Conservation (phyloP, 2,329 filamentous ascomycete genomes). For the Aspergillus pseudotamarii region DNA sequence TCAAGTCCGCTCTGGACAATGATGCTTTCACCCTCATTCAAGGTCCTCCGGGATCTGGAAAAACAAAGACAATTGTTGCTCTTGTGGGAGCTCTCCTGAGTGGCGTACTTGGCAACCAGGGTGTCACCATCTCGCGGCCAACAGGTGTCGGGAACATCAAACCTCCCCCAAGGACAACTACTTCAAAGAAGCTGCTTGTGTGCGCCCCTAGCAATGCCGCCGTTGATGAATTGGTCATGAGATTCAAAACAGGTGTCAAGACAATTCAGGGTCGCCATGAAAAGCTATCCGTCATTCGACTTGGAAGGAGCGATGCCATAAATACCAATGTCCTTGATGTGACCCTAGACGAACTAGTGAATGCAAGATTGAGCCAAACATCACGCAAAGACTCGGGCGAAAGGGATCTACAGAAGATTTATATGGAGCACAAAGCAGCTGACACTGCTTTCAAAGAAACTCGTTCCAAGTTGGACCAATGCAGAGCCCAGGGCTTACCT, state of each 20-base stretch:
- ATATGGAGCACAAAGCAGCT: constrained; percentile 64
- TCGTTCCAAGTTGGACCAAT: constrained; percentile 71
- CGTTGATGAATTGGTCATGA: constrained; percentile 91
- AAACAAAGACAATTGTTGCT: constrained; percentile 96
- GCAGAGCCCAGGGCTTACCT: constrained; percentile 55
- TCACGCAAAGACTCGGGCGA: constrained; percentile 50
- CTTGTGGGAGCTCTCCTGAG: constrained; percentile 88
- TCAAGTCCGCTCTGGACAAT: constrained; percentile 89
- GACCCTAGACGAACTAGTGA: constrained; percentile 89
- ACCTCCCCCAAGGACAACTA: constrained; percentile 37
- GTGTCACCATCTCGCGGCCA: constrained; percentile 52
- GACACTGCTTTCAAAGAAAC: constrained; percentile 70
- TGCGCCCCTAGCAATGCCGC: constrained; percentile 99
- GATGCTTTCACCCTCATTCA: constrained; percentile 97
- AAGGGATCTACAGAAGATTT: constrained; percentile 66
- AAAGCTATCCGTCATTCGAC: constrained; percentile 82
- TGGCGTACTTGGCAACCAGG: constrained; percentile 54
- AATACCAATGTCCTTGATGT: constrained; percentile 87
- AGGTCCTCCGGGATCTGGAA: constrained; percentile 92
- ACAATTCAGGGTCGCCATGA: constrained; percentile 71
- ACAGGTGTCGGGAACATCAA: constrained; percentile 38
- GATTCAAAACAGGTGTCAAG: constrained; percentile 84
- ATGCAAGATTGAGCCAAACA: constrained; percentile 62
- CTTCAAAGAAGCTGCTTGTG: constrained; percentile 83
- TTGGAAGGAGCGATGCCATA: constrained; percentile 90